phyloP scores from a whole-genome alignment of 345 rosid species.

The Ailanthus altissimus region DNA sequence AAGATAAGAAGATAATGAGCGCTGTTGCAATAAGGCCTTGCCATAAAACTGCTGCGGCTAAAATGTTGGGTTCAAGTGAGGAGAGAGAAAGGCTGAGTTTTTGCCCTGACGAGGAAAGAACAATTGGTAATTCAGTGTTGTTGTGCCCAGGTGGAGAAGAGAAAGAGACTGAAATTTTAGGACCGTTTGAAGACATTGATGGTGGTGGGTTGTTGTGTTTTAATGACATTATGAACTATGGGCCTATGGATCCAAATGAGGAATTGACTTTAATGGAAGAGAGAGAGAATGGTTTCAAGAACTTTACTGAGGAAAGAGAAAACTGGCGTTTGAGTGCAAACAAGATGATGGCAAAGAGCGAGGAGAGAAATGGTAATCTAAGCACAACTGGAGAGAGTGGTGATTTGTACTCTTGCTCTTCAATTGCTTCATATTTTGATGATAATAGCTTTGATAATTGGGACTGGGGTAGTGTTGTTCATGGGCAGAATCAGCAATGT shows the following conservation, averaged over 20 bases:
- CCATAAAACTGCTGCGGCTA: constrained; percentile 12
- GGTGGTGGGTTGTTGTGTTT: constrained; percentile 21
- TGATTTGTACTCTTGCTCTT: constrained; percentile 22
- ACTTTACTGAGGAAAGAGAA: background rate
- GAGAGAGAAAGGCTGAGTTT: background rate
- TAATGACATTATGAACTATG: constrained; percentile 22
- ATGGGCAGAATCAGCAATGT: constrained; percentile 15
- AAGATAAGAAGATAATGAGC: constrained; percentile 20
- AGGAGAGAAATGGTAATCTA: background rate
- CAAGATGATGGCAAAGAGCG: background rate
- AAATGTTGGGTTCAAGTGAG: constrained; percentile 11
- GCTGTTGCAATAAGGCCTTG: background rate
- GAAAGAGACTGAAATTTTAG: constrained; percentile 26
- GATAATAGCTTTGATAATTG: constrained; percentile 27
- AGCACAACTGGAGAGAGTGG: constrained; percentile 10
- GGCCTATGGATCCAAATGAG: constrained; percentile 16
- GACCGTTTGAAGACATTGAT: constrained; percentile 21
- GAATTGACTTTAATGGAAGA: constrained; percentile 13
- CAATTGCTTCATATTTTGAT: constrained; percentile 29
- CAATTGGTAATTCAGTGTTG: constrained; percentile 4
- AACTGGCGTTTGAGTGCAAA: background rate
- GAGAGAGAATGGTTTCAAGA: background rate
- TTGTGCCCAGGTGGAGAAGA: background rate
- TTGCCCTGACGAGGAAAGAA: constrained; percentile 1
- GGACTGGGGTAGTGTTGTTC: constrained; percentile 36